Conservation (phyloP, 2,329 filamentous ascomycete genomes). For the Chaetomiaceae sp. region DNA sequence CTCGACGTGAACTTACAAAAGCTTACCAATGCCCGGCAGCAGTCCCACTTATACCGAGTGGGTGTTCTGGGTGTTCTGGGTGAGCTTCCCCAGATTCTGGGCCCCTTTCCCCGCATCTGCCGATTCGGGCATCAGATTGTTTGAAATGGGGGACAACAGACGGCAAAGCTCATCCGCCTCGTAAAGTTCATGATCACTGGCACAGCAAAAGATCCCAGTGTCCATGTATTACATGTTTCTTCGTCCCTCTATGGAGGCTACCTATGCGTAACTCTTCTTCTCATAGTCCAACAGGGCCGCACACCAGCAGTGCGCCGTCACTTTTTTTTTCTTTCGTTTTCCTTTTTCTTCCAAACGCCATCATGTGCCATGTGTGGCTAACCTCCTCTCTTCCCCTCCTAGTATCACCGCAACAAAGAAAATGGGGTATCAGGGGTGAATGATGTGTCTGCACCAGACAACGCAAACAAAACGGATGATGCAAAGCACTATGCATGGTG, state of each 20-base stretch:
- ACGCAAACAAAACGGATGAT: slow-evolving; percentile 18
- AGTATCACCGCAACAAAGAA: neutral
- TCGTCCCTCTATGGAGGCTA: slow-evolving; percentile 12
- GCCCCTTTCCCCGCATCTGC: neutral
- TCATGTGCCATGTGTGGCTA: neutral
- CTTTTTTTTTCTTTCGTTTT: neutral
- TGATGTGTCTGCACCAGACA: slow-evolving; percentile 11
- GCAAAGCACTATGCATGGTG: slow-evolving; percentile 11
- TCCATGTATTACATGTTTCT: slow-evolving; percentile 1
- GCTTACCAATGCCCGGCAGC: too few species aligned
- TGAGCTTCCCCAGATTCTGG: slow-evolving; percentile 2
- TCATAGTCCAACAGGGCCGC: slow-evolving; percentile 4
- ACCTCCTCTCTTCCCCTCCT: neutral
- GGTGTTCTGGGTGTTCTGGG: too few species aligned
- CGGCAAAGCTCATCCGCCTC: slow-evolving; percentile 12
- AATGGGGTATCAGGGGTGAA: slow-evolving; percentile 16
- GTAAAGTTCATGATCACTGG: too few species aligned
- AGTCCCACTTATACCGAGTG: too few species aligned
- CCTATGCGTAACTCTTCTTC: slow-evolving; percentile 5
- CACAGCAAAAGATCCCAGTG: neutral
- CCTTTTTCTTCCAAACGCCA: neutral
- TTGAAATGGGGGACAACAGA: neutral
- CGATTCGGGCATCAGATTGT: neutral
- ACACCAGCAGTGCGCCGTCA: neutral
- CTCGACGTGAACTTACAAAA: too few species aligned